Conservation (phyloP, 2,329 filamentous ascomycete species). For the Ascochyta pisi region DNA sequence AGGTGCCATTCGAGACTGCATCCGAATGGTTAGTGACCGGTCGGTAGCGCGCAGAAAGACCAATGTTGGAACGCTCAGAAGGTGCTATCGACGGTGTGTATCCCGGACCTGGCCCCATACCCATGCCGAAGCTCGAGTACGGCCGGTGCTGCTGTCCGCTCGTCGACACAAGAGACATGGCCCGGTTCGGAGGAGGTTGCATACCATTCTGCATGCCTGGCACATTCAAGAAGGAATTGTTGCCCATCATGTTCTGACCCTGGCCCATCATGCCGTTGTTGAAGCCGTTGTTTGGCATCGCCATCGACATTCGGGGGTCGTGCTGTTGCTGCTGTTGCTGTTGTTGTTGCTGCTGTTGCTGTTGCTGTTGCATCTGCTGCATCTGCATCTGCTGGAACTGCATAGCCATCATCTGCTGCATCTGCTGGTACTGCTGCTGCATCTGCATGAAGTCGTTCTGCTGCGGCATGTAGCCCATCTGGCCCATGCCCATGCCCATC, state of each 20-base stretch:
- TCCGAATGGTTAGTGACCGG: conserved; percentile 70
- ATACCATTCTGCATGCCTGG: conserved; percentile 28
- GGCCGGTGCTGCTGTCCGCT: conserved; percentile 50
- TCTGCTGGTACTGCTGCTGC: conserved; percentile 81
- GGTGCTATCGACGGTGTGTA: conserved; percentile 94
- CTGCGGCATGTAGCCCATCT: conserved; percentile 67
- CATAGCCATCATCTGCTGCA: conserved; percentile 45
- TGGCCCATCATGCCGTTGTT: conserved; percentile 32
- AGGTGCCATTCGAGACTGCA: conserved; percentile 37
- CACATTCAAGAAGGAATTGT: conserved; percentile 36
- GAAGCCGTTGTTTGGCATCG: conserved; percentile 31
- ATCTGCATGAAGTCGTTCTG: conserved; percentile 79
- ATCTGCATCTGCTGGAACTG: conserved; percentile 52
- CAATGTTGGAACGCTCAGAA: conserved; percentile 92
- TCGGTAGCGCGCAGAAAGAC: conserved; percentile 86
- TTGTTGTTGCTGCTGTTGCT: too few relatives aligned
- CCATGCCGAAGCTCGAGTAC: conserved; percentile 32
- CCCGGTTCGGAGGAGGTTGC: conserved; percentile 48
- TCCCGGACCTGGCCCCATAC: conserved; percentile 49
- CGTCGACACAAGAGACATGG: conserved; percentile 56
- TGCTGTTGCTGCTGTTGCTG: conserved; percentile 37
- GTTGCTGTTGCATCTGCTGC: conserved; percentile 42
- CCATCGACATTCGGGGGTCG: conserved; percentile 32
- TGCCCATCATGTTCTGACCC: conserved; percentile 17
- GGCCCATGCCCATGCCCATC: conserved; percentile 42